These are phyloP conservation scores for Bauhinia variegata DNA, from an alignment of 306 rosid genomes.

Conservation along the genomic window DNA sequence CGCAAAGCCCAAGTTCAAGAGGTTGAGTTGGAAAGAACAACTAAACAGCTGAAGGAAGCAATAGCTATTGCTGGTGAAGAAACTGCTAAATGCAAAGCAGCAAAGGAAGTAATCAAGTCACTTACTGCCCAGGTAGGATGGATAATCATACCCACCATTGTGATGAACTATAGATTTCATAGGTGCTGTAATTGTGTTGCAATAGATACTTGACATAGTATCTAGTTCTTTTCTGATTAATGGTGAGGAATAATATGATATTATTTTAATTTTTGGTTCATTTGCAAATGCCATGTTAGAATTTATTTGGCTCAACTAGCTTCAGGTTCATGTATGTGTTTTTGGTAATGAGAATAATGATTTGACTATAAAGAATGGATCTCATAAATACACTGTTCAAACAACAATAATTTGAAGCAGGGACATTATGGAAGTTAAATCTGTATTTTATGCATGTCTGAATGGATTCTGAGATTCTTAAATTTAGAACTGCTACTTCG, in stretches of 20 bases:
- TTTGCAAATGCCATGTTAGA: too few species aligned
- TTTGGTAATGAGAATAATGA: too few species aligned
- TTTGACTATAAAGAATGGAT: too few species aligned
- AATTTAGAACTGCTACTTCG: not conserved
- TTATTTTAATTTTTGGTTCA: not conserved
- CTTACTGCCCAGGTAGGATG: constrained; percentile 91
- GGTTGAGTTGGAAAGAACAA: constrained; percentile 84
- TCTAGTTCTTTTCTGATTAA: not conserved
- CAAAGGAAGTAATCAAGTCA: constrained; percentile 97
- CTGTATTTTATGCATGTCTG: not conserved
- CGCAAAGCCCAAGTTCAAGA: constrained; percentile 90
- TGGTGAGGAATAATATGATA: too few species aligned
- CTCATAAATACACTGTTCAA: too few species aligned
- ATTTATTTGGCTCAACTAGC: too few species aligned
- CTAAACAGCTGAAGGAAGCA: constrained; percentile 95
- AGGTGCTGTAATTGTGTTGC: not conserved
- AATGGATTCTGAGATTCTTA: not conserved
- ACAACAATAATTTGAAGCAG: not conserved
- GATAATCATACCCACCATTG: constrained; percentile 6
- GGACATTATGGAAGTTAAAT: not conserved
- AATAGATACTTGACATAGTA: not conserved
- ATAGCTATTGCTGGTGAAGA: constrained; percentile 86
- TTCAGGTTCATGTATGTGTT: too few species aligned
- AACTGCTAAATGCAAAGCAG: constrained; percentile 88
- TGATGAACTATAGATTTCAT: not conserved